A percentile compares a stretch with the other conserved stretches of the same genome.
Evolutionary conservation across 2,329 filamentous ascomycete genomes (phyloP).

Genomic region (Nigrospora osmanthi): DNA sequence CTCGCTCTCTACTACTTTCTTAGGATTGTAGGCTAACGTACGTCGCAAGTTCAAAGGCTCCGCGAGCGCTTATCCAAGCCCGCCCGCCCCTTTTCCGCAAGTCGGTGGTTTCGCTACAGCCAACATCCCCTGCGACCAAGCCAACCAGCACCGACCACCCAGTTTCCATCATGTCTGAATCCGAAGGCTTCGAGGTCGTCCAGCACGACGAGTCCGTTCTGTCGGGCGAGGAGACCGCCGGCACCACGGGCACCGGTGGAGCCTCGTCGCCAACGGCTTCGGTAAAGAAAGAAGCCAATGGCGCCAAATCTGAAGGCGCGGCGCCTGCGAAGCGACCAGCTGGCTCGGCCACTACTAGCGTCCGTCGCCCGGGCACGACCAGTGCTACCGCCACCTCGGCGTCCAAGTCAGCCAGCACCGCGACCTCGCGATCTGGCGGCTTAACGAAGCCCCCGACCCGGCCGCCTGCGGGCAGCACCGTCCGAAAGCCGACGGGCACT

Average conservation of each 20-base stretch:
- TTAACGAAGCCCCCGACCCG: constrained; percentile 42
- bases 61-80: too few relatives aligned
- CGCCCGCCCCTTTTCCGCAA: too few relatives aligned
- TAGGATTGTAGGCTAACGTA: too few relatives aligned
- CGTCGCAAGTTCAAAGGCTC: too few relatives aligned
- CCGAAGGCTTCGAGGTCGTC: constrained; percentile 35
- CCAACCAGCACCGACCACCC: too few relatives aligned
- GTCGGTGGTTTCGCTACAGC: too few relatives aligned
- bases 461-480: constrained; percentile 27
- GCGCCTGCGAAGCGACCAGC: constrained; percentile 27
- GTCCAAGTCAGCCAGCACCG: constrained; percentile 9
- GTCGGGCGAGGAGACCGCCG: constrained; percentile 23
- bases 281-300: constrained; percentile 18
- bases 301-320: constrained; percentile 23
- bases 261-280: constrained; percentile 17
- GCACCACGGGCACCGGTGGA: constrained; percentile 18
- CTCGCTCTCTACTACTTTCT: too few relatives aligned
- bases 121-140: too few relatives aligned
- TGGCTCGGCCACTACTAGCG: constrained; percentile 21
- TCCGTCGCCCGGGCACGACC: constrained; percentile 24
- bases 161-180: constrained; percentile 33
- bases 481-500: constrained; percentile 24
- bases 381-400: constrained; percentile 13
- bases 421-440: constrained; percentile 26
- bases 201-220: constrained; percentile 33